Base-by-base conservation (phyloP, 345 rosid genomes). In the Eucalyptus camaldulensis region DNA sequence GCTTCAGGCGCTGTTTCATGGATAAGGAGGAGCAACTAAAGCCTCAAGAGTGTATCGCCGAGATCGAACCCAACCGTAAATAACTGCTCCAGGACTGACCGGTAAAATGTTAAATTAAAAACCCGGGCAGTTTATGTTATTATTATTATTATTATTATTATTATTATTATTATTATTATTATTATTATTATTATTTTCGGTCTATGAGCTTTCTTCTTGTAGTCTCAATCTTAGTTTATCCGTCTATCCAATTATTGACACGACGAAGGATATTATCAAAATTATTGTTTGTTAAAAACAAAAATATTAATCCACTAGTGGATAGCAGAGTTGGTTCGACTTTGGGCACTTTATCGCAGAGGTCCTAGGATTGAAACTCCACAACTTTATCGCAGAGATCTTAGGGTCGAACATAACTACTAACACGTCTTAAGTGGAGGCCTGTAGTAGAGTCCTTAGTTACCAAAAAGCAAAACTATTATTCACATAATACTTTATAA, bases 381-480 rank as follows among this genome's bases (percentile, higher is more conserved):
- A 49, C 2, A 49, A 49, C 5, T 13, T 40, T 6, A 5, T 49
- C 15, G 2, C 5, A 4, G 2, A 49, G 5, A 6, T 49, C 2
- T 2, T 49, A 49, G 2, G 5, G 2, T 49, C 6, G 6, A 49
- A 49, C 50, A 49, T 1, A 49, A 49, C 5, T 13, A 1, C 15
- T 13, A 49, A 49, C 50, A 49, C 15, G 13, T 12, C 5, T 49
- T 12, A 12, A 49, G 15, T 49, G 1, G 6, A 49, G 1, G 1
- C 6, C 1, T 15, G 4, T 49, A 6, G 0, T 49, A 2, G 3
- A 49, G 50, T 49, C 50, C 2, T 13, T 4, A 3, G 2, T 49
- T 49, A 49, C 6, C 15, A 13, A 49, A 49, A 49, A 49, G 5
- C 1, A 62, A 27, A 29, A 13, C n/a, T 13, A 65, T 13, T 65